Base-by-base conservation (phyloP, 75 land plant genomes). In the Sequoiadendron giganteum region DNA sequence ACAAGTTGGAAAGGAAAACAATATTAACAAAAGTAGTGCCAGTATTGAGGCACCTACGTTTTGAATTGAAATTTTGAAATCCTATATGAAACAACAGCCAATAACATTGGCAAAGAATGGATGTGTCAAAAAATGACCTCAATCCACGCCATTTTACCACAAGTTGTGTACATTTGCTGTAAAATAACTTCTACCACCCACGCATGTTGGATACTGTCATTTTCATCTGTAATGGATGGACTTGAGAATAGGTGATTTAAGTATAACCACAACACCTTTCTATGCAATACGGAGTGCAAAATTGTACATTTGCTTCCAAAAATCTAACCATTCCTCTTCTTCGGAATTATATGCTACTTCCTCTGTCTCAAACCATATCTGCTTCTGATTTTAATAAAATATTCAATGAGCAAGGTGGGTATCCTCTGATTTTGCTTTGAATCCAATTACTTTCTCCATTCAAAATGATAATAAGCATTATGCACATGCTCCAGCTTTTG, bases 171-270 rank as follows among this genome's bases (percentile, higher is more conserved):
- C 49, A 28, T 47, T 82, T 82, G 34, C 30, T 47, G 13, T 45
- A 82, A 79, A 15, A 39, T 39, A 79, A 79, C 82, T 42, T 47
- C 48, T 47, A n/a, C 10, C 84, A 82, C 52, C 49, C 84, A 82
- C 28, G 84, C 49, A 47, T 82, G 48, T 28, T 39, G 84, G 43
- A 42, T 47, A n/a, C 30, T 28, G 10, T n/a, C 54, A 75, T 47
- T 25, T 25, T 82, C 30, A 16, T 47, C 34, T 82, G 84, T 82
- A n/a, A 82, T 45, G 42, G 32, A 82, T 5, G 3, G 1, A 28
- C n/a, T 28, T 10, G 49, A 45, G 30, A 47, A 45, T 47, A 3
- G n/a, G 34, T n/a, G 43, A 82, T 47, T 45, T 43, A 42, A 21
- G 45, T 81, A 4, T 21, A 82, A 19, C 21, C 10, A 3, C 34